A percentile compares a stretch with the other conserved stretches of the same genome.
Evolutionary conservation across 164 flowering plant genomes (phyloP).

Genomic region (Magnolia officinalis): DNA sequence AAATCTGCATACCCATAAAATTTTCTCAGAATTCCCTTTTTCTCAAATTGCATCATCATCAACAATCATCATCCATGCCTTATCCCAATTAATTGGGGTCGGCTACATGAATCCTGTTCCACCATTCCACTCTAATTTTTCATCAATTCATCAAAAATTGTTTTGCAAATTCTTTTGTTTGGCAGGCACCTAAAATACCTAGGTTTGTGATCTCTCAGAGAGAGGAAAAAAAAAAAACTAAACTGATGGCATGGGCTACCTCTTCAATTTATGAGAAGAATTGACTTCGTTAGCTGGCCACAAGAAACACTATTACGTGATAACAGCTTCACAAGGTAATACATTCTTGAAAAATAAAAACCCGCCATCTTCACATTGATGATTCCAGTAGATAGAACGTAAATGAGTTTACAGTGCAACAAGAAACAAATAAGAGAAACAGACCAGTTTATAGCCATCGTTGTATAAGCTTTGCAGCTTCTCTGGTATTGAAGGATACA

Average conservation of each 20-base stretch:
- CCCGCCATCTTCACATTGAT: background rate
- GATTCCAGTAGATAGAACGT: background rate
- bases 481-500: conserved; percentile 79
- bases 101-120: no score
- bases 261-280: background rate
- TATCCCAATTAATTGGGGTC: no score
- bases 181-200: background rate
- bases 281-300: background rate
- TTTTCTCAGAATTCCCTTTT: background rate
- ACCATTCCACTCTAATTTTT: no score
- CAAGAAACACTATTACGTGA: background rate
- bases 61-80: no score
- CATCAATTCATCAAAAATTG: background rate
- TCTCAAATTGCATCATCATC: background rate
- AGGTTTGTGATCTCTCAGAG: background rate
- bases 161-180: background rate
- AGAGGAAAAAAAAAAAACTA: background rate
- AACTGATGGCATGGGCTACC: background rate
- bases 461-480: conserved; percentile 69
- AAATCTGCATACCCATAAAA: background rate
- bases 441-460: conserved; percentile 93
- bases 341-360: background rate
- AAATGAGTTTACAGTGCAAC: background rate
- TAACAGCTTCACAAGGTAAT: background rate
- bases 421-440: conserved; percentile 8